Percentiles rank a stretch among this genome's conserved stretches.
phyloP scores from a whole-genome alignment of 2,329 filamentous ascomycete genomes.

The Berkeleyomyces basicola region DNA sequence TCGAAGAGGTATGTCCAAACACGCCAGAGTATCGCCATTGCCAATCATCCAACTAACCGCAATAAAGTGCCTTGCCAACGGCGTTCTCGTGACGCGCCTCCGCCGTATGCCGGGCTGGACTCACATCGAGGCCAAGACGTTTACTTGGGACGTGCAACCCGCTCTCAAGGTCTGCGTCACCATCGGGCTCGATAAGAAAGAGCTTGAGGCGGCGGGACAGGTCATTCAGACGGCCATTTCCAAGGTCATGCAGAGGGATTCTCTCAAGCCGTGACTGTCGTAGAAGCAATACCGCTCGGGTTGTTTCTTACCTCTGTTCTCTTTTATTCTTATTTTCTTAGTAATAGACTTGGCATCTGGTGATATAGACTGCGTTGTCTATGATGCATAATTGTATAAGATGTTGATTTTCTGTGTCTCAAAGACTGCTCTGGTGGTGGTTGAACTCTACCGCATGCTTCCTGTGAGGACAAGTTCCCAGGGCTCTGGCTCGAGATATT shows the following conservation, averaged over 20 bases:
- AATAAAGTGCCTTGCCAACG: conserved; percentile 60
- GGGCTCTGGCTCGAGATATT: too few species aligned
- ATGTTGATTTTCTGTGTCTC: neutral
- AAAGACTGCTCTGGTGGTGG: neutral
- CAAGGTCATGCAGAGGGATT: conserved; percentile 58
- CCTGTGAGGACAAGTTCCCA: neutral
- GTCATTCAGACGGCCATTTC: conserved; percentile 84
- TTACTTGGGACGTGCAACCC: conserved; percentile 53
- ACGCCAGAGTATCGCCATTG: too few species aligned
- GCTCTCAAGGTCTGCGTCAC: conserved; percentile 87
- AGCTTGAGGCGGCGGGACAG: conserved; percentile 84
- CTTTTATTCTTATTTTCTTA: neutral
- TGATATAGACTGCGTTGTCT: neutral
- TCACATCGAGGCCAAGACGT: conserved; percentile 49
- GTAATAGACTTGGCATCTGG: neutral
- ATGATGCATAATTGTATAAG: neutral
- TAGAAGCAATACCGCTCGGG: neutral
- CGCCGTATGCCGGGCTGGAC: conserved; percentile 57
- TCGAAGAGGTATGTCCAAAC: conserved; percentile 65
- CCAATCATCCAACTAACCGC: neutral
- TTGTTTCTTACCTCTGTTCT: neutral
- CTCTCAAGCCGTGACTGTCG: conserved; percentile 6
- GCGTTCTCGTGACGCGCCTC: conserved; percentile 73
- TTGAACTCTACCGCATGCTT: neutral
- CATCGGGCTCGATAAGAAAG: conserved; percentile 75